Evolutionary conservation across 768 basidiomycete species (phyloP), one percentile per base, ranked within the genome.

Genomic region (Termitomyces sp.): DNA sequence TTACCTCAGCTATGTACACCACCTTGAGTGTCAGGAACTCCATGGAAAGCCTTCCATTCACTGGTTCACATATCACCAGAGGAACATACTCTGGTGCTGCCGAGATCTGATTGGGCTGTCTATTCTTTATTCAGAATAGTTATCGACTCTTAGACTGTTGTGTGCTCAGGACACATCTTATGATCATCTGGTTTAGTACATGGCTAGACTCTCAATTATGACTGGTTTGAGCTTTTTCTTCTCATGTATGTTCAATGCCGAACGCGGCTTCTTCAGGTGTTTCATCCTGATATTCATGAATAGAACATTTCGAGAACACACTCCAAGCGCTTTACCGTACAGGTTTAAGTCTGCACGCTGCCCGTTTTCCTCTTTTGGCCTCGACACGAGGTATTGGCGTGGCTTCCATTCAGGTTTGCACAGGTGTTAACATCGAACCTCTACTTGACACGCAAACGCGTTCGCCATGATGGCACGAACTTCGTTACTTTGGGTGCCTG

Each of bases 11-110:
- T 11, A 59, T 72, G 37, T 73, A 72, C 55, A 74, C 73, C 11
- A 74, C 71, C 17, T 53, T 66, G 4, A 66, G 57, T 45, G 40
- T 56, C n/a, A 69, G 71, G 32, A 64, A 65, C 47, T 76, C 75
- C 2, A 55, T 74, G 60, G 76, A 77, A 45, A 76, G 73, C 37
- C 58, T 70, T 59, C 62, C 56, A 25, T 69, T 61, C 48, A 63
- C 42, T 55, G 66, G 51, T 34, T 69, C 57, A 42, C 68, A 59
- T 55, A 36, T 67, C 43, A 60, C 70, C 4, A 66, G 68, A 11
- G 61, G 59, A 14, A 68, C 71, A 12, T 77, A 74, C 56, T 69
- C 67, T 42, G 74, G 73, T 38, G 73, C 69, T 40, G 66, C 75
- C 17, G 75, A 76, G 57, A 61, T 76, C 56, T 76, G 59, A 73